A percentile compares a stretch with the other conserved stretches of the same genome.
Evolutionary conservation across 768 basidiomycete species (phyloP).

Genomic region (Rickenella mellea): DNA sequence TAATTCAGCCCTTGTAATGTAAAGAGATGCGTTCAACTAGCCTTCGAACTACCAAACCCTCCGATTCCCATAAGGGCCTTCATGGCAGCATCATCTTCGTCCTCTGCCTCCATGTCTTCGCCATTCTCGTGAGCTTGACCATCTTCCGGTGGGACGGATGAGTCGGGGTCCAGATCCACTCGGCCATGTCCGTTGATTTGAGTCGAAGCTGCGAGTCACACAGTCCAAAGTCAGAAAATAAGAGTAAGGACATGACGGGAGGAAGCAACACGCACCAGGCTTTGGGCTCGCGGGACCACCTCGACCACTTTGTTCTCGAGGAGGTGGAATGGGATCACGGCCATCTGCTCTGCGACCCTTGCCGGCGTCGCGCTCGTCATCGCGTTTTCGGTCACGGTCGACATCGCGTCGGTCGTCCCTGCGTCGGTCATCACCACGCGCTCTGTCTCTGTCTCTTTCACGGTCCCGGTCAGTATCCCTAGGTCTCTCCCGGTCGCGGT

Average conservation of each 20-base stretch:
- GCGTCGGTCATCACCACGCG: constrained; percentile 17
- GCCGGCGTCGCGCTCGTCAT: constrained; percentile 6
- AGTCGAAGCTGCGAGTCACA: too few species aligned
- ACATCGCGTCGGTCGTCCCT: constrained; percentile 14
- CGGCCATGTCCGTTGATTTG: too few species aligned
- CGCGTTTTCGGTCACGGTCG: constrained; percentile 13
- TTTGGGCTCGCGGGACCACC: background rate
- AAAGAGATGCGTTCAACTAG: constrained; percentile 19
- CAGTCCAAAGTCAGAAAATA: too few species aligned
- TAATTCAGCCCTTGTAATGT: background rate
- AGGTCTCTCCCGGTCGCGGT: constrained; percentile 25
- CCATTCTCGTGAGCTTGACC: constrained; percentile 42
- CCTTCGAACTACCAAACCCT: constrained; percentile 89
- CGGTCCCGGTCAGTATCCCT: constrained; percentile 27
- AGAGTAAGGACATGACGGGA: too few species aligned
- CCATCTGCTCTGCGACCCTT: too few species aligned
- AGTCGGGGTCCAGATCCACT: background rate
- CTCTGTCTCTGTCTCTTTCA: constrained; percentile 20
- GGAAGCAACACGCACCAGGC: background rate
- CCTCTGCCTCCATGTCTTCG: constrained; percentile 42
- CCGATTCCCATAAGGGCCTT: constrained; percentile 84
- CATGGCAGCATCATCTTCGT: constrained; percentile 71
- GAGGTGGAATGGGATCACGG: background rate
- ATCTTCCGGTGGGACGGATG: constrained; percentile 16
- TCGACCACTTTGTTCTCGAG: constrained; percentile 1